These are phyloP conservation scores for Aspergillus fumigatiaffinis DNA, from an alignment of 2,329 filamentous ascomycete genomes.

Conservation along the genomic window DNA sequence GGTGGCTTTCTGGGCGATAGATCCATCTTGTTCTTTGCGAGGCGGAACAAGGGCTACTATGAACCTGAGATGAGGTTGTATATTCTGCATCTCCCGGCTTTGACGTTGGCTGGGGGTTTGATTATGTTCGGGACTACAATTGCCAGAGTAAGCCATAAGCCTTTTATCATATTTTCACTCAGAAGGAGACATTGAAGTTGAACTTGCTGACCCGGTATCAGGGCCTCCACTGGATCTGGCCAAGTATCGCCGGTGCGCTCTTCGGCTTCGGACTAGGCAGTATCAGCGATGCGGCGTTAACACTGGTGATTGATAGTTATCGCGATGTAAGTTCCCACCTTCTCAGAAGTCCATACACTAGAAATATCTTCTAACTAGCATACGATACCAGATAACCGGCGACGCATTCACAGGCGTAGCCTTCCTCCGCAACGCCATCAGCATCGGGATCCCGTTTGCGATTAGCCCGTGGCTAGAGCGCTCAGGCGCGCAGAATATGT, in stretches of 20 bases:
- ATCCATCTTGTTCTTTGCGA: constrained; percentile 40
- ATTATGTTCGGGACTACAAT: constrained; percentile 42
- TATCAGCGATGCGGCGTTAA: constrained; percentile 36
- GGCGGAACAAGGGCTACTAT: constrained; percentile 44
- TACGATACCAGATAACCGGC: constrained; percentile 8
- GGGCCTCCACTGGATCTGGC: constrained; percentile 45
- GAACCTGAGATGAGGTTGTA: constrained; percentile 49
- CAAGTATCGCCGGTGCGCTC: constrained; percentile 34
- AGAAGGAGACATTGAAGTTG: neutral
- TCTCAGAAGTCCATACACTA: neutral
- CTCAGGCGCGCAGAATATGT: constrained; percentile 21
- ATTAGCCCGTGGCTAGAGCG: constrained; percentile 22
- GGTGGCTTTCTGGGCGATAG: constrained; percentile 40
- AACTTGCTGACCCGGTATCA: constrained; percentile 8
- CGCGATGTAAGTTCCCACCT: constrained; percentile 24
- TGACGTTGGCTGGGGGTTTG: constrained; percentile 41
- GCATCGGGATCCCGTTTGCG: constrained; percentile 26
- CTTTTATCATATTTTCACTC: too few species aligned
- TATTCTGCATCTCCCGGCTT: constrained; percentile 29
- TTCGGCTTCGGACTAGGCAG: constrained; percentile 40
- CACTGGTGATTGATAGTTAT: constrained; percentile 37
- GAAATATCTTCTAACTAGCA: neutral
- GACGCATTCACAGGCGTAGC: constrained; percentile 26
- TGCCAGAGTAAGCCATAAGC: constrained; percentile 25
- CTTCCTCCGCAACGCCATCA: constrained; percentile 27